Evolutionary conservation across 2,329 filamentous ascomycete species (phyloP).

Genomic region (Penicillium frequentans): DNA sequence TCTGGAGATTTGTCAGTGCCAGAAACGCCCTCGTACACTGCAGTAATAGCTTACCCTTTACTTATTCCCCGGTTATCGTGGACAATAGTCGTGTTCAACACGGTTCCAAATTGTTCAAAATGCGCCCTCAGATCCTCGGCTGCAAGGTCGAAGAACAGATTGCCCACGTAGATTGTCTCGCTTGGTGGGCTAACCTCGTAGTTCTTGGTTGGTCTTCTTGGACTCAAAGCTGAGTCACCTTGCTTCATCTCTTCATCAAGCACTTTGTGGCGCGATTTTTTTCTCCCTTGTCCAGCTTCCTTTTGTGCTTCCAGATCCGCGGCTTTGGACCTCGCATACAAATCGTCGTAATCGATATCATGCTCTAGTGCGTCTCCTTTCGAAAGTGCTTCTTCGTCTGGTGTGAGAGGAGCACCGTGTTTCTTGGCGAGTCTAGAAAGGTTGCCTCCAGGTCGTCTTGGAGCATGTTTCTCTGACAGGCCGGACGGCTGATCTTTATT

Average conservation of each 20-base stretch:
- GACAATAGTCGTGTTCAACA: constrained; percentile 57
- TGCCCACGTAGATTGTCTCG: constrained; percentile 63
- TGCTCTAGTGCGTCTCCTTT: neutral
- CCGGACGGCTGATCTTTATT: neutral
- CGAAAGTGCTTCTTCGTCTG: neutral
- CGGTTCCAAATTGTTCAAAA: constrained; percentile 59
- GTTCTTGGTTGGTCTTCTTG: neutral
- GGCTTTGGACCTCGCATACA: neutral
- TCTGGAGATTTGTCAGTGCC: constrained; percentile 38
- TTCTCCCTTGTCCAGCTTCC: neutral
- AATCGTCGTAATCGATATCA: neutral
- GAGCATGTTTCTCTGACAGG: neutral
- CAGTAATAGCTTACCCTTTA: constrained; percentile 59
- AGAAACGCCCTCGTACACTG: neutral
- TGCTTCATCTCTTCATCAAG: neutral
- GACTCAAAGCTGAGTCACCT: neutral
- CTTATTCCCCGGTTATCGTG: constrained; percentile 64
- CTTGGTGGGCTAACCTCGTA: constrained; percentile 18
- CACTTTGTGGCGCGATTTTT: neutral
- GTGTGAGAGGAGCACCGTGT: neutral
- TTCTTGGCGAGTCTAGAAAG: neutral
- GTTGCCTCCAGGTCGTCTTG: neutral
- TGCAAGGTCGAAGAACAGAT: constrained; percentile 68
- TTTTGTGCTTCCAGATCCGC: neutral
- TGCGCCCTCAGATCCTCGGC: constrained; percentile 60